Base-by-base conservation (phyloP, 805 yeast genomes). In the Teunomyces panamensis region DNA sequence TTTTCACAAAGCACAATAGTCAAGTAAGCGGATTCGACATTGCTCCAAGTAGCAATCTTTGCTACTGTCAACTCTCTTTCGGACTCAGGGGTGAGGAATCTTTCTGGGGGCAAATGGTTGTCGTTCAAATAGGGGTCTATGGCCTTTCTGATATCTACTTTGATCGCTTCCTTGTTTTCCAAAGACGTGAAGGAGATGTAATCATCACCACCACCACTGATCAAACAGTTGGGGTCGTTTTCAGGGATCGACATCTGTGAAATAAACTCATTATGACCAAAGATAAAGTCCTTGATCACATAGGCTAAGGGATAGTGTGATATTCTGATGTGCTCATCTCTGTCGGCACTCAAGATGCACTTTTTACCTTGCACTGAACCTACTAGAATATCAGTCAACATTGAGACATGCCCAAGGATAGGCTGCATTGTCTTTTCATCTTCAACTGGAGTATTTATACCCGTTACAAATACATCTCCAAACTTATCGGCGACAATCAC, bases 281-380 rank as follows among this genome's bases (percentile, higher is more conserved):
- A 89, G 45, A 91, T 73, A 82, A 89, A 90, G 57, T 82, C 79
- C 52, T 89, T 86, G 45, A 95, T 84, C 24, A 90, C 80, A 56
- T 74, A 89, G 3, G 91, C 73, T 52, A 84, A 77, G 1, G 97
- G 98, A 58, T 78, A 89, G 54, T 81, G 78, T 2, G 96, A 80
- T 13, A 94, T 75, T 63, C 95, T 79, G 52, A 94, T 86, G 65
- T 95, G 99, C 67, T 94, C 99, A 67, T 94, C 99, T 67, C 99
- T 79, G 69, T 94, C 99, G 33, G 91, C 83, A 1, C 96, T 83
- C 47, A 92, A 74, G 11, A 91, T 63, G 50, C 67, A 85, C 52
- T 75, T 73, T 49, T 78, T 77, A 7, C 74, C 78, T 6, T 58
- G 43, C 32, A 61, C 51, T 17, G 56, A 49, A 9, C 76, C 72